Conservation (phyloP, 139 green algal genomes). For the Asterochloris erici region DNA sequence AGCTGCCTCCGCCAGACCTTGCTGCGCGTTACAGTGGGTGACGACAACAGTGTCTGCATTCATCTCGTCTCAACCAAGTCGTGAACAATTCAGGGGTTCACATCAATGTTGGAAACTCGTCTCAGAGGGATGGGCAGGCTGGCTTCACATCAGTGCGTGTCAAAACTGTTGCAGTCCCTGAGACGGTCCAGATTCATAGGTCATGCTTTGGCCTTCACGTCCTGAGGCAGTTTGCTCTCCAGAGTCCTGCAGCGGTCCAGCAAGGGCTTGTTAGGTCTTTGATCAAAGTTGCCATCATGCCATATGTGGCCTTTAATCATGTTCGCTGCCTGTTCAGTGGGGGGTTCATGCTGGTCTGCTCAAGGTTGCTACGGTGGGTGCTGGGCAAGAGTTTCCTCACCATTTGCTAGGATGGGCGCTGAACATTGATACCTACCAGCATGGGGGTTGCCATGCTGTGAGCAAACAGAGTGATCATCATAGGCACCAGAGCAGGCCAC, state of each 20-base stretch:
- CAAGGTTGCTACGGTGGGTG: not conserved
- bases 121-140: too few species aligned
- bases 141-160: too few species aligned
- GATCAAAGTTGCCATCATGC: not conserved
- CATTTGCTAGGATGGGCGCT: not conserved
- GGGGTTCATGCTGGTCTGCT: not conserved
- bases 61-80: too few species aligned
- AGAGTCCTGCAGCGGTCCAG: constrained; percentile 1
- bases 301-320: not conserved
- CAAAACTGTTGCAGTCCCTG: too few species aligned
- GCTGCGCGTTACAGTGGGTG: constrained; percentile 78
- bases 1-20: constrained; percentile 69
- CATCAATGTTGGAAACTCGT: too few species aligned
- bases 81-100: too few species aligned
- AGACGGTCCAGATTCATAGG: too few species aligned
- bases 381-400: not conserved
- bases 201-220: constrained; percentile 8
- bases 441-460: not conserved
- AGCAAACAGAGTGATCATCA: not conserved
- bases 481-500: not conserved
- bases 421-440: not conserved
- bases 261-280: not conserved
- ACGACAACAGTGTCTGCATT: not conserved
- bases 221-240: constrained; percentile 12
- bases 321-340: not conserved